Evolutionary conservation across 2,329 filamentous ascomycete species (phyloP).

Genomic region (Fusarium staphyleae): DNA sequence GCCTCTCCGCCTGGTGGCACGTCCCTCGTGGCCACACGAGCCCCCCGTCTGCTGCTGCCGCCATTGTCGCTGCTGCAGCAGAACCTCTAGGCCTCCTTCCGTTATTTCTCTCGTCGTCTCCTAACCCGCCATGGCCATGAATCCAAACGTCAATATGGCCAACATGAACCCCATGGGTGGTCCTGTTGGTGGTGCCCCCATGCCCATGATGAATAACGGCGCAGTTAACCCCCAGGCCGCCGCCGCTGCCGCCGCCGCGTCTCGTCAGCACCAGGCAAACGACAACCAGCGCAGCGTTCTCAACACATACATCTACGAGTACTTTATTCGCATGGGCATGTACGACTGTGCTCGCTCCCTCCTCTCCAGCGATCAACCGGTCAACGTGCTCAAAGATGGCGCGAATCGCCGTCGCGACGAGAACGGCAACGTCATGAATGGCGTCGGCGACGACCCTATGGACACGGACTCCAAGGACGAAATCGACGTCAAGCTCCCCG

Average conservation of each 20-base stretch:
- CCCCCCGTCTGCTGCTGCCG: conserved; percentile 33
- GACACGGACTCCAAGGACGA: conserved; percentile 85
- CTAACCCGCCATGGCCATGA: conserved; percentile 55
- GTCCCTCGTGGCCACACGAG: conserved; percentile 45
- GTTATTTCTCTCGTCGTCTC: conserved; percentile 27
- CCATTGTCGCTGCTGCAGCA: conserved; percentile 31
- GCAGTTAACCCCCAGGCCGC: conserved; percentile 47
- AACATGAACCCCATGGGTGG: conserved; percentile 74
- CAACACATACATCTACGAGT: conserved; percentile 91
- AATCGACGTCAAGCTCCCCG: conserved; percentile 74
- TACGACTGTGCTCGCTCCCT: conserved; percentile 82
- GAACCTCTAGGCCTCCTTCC: conserved; percentile 35
- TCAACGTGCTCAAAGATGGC: conserved; percentile 73
- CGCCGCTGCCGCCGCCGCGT: conserved; percentile 43
- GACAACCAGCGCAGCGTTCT: conserved; percentile 64
- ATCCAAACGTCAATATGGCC: conserved; percentile 69
- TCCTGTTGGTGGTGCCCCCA: conserved; percentile 65
- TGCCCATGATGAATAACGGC: conserved; percentile 73
- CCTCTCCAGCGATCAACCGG: conserved; percentile 68
- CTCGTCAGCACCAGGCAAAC: conserved; percentile 52
- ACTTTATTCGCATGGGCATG: conserved; percentile 86
- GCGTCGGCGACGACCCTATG: conserved; percentile 76
- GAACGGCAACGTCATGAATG: conserved; percentile 72
- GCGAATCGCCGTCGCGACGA: conserved; percentile 72
- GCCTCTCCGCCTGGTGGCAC: conserved; percentile 46